Base-by-base conservation (phyloP, 2,329 filamentous ascomycete genomes). In the Fusarium sp. region DNA sequence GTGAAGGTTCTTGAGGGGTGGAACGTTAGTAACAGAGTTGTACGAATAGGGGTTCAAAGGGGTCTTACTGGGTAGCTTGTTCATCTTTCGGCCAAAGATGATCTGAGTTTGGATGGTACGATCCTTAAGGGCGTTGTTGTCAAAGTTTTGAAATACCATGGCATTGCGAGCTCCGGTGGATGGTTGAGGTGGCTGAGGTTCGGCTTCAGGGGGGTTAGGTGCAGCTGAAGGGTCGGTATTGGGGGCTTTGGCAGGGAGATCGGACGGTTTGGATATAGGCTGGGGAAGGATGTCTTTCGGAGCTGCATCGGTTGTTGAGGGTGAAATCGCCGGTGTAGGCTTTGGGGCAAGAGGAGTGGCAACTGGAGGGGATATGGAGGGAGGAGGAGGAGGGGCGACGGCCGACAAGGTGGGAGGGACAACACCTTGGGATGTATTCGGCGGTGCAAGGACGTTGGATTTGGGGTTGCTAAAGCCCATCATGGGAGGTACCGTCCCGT, bases 121-220 rank as follows among this genome's bases (percentile, higher is more conserved):
- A 71, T 91, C 88, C 74, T 86, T 86, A 70, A 91, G 85, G 56
- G 86, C 86, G 59, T 86, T 84, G 52, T 89, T 86, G 75, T 91
- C 85, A 77, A 91, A 91, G 72, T 89, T 90, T 63, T 90, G 89
- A 35, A 89, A 85, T 58, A 91, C 87, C 69, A 90, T 89, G 80
- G 89, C 86, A 75, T 88, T 88, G 40, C 89, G 86, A 68, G 89
- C 87, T 56, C 91, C 87, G 4, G 77, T 81, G 20, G 79, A 75
- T 4, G 78, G 75, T 14, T 75, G 72, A 14, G 70, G 73, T n/a
- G 77, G 69, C 40, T 77, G 75, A 29, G 77, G 63, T 31, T 76
- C 75, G 20, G 72, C 68, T 65, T 74, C 29, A 24, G 52, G n/a
- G n/a, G 11, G 31, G 8, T 34, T 56, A 31, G n/a, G 29, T 4